Conservation (phyloP, 306 rosid genomes). For the Boehmeria nivea region DNA sequence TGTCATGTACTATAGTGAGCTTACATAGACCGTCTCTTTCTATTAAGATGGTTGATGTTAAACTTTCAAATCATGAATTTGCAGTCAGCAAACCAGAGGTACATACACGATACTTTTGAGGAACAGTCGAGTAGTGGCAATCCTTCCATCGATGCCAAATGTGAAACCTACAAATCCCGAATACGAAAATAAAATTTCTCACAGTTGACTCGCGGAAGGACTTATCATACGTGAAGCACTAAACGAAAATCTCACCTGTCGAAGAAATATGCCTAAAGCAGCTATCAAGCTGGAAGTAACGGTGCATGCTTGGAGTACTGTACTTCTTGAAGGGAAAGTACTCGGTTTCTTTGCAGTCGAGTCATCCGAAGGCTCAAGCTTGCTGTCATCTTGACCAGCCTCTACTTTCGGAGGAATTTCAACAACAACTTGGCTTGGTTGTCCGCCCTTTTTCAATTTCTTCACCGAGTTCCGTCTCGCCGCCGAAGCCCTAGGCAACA, state of each 20-base stretch:
- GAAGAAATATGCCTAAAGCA: conserved; percentile 57
- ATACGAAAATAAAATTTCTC: no score
- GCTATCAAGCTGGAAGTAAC: conserved; percentile 68
- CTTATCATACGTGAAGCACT: conserved; percentile 4
- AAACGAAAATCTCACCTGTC: no score
- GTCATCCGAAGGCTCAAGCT: conserved; percentile 28
- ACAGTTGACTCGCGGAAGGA: no score
- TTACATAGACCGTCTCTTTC: no score
- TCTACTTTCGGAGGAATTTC: conserved; percentile 36
- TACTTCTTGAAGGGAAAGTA: conserved; percentile 47
- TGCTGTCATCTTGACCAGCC: conserved; percentile 33
- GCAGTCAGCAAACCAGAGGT: no score
- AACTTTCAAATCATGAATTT: no score
- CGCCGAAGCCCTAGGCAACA: conserved; percentile 41
- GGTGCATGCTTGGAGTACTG: conserved; percentile 78
- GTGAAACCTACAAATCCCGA: conserved; percentile 58
- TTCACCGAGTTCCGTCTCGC: conserved; percentile 50
- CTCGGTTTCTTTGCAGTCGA: conserved; percentile 30
- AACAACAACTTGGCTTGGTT: conserved; percentile 19
- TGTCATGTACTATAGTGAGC: no score
- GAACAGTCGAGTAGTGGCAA: conserved; percentile 77
- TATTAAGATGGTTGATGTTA: no score
- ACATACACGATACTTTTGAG: conserved; percentile 68
- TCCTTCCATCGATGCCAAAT: conserved; percentile 65
- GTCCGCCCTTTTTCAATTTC: conserved; percentile 41